These are phyloP conservation scores for Pythium scleroteichum DNA, from an alignment of 352 stramenopile species.

Conservation along the genomic window DNA sequence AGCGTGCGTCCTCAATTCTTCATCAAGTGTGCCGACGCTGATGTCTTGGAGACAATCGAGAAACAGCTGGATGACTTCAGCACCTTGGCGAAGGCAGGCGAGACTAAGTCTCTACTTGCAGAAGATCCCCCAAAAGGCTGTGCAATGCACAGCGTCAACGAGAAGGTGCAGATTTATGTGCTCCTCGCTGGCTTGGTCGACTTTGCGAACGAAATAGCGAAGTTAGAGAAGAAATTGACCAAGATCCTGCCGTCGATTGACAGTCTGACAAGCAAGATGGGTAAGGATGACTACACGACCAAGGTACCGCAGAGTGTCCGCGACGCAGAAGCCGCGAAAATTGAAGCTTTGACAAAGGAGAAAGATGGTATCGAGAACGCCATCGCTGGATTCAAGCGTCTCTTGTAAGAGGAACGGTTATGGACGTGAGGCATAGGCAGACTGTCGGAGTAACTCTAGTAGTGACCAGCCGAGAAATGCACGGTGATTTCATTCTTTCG, in stretches of 20 bases:
- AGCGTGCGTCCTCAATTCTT: conserved; percentile 81
- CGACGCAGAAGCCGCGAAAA: conserved; percentile 76
- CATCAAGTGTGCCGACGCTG: conserved; percentile 87
- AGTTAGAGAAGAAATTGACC: conserved; percentile 88
- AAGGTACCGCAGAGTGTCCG: conserved; percentile 83
- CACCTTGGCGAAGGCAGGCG: conserved; percentile 93
- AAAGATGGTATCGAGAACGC: conserved; percentile 75
- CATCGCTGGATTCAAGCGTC: conserved; percentile 77
- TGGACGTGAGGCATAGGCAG: too few relatives aligned
- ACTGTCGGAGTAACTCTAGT: too few relatives aligned
- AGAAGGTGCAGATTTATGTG: conserved; percentile 90
- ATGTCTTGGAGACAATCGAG: conserved; percentile 70
- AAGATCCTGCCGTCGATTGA: conserved; percentile 79
- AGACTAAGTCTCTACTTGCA: conserved; percentile 87
- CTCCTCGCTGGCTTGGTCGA: conserved; percentile 82
- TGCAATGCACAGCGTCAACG: conserved; percentile 94
- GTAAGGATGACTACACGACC: conserved; percentile 71
- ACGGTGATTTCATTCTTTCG: too few relatives aligned
- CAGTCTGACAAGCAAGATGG: conserved; percentile 80
- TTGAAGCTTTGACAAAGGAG: conserved; percentile 80
- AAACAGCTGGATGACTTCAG: conserved; percentile 93
- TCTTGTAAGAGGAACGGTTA: conserved; percentile 42
- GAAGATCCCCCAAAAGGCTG: conserved; percentile 84
- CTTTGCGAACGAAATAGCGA: conserved; percentile 89
- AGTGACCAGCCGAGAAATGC: background rate